Evolutionary conservation across 2,329 filamentous ascomycete species (phyloP), one percentile per base, ranked within the genome.

Genomic region (Aspergillus fischeri): DNA sequence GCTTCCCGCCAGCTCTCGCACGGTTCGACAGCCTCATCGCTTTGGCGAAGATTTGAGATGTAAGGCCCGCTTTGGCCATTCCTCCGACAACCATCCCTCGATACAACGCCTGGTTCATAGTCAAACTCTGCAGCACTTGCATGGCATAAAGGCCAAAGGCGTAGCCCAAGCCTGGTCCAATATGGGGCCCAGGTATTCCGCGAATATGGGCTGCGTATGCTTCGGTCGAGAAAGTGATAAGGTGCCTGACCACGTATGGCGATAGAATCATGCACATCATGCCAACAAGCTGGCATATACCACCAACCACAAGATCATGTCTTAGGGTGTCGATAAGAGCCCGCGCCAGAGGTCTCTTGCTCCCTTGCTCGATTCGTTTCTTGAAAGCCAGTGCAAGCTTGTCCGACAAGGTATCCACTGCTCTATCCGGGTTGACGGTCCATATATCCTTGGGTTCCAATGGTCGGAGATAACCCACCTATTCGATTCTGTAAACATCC

Each of bases 71-170:
- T 70, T 93, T 84, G 7, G 85, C 78, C 76, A 97, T 88, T 0
- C 91, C 94, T 61, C 93, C 94, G 42, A 95, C 85, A 77, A 95
- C 87, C 89, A 96, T 95, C 24, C 93, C 92, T 24, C 87, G 86
- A 68, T 93, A 97, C 68, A 97, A 88, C 76, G 96, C 97, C 69
- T 97, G 93, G 68, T 92, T 95, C 2, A 87, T 91, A 27, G 86
- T 85, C 62, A 96, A 69, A 70, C 89, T 93, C 74, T 96, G 91
- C 10, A 88, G 69, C 21, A 92, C 81, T 72, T 97, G 92, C 91
- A 97, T 94, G 45, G 82, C 73, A 0, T 90, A 92, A 56, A 97
- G 88, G 8, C 90, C 93, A 55, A 97, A 73, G 1, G 92, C 92
- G 32, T 96, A 78, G 0, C 92, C 93, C 55, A 97, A 78, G 24